Evolutionary conservation across 306 rosid species (phyloP), one percentile per base, ranked within the genome.

Genomic region (Lathyrus oleraceus): DNA sequence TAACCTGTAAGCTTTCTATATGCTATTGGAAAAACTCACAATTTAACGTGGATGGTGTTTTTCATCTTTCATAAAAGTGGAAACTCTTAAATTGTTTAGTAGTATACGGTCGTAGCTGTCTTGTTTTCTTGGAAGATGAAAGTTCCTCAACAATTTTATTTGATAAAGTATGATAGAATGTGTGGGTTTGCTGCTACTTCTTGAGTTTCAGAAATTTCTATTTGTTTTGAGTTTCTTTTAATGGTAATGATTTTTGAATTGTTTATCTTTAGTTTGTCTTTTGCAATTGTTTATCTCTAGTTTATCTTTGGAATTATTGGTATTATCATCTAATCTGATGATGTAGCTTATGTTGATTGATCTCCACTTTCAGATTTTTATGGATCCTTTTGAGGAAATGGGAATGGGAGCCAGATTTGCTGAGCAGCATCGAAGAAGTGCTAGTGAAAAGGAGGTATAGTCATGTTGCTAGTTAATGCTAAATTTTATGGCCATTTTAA

Each of bases 361-460:
- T 67, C 63, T 64, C 63, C 52, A 14, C 67, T 75, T 75, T 53
- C 78, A 95, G 97, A 86, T 86, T 83, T 79, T 81, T 79, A 78
- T 83, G 82, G 97, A 95, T 70, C 99, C 96, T 67, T 89, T 95
- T 81, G 99, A 95, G 83, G 97, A 91, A 76, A 69, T 91, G 71
- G 95, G 81, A 70, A 82, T 76, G 85, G 91, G 87, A 43, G 99
- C 92, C 49, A 86, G 77, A 75, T 75, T 75, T 69, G 73, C 89
- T 20, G 96, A 91, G 83, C 91, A 87, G 71, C 91, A 73, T 71
- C 72, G 97, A 66, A 86, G 92, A 84, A 91, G 87, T 81, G 87
- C 87, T 32, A 51, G 88, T 28, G 97, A 91, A 76, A 91, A 91
- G 81, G 96, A 94, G 95, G 99, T 91, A 83, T 19, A 28, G 61